Base-by-base conservation (phyloP, 1,284 basidiomycete genomes). In the Pseudozyma flocculosa region DNA sequence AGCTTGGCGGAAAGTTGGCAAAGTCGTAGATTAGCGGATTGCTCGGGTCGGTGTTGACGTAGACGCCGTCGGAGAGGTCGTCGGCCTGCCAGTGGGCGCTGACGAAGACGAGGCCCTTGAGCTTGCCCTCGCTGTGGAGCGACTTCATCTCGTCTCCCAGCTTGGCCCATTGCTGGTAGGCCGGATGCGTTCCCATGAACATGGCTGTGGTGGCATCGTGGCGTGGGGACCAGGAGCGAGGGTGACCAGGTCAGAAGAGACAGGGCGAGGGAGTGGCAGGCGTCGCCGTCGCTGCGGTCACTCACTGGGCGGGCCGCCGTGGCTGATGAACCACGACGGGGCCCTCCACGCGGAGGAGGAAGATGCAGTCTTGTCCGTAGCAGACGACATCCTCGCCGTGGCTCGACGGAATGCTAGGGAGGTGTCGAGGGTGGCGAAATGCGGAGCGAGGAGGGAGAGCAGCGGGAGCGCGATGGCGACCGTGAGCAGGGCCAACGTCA, bases 61-160 rank as follows among this genome's bases (percentile, higher is more conserved):
- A 65, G 19, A 65, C 62, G 13, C 62, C 62, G 14, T 54, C 34
- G 21, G 22, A 15, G 14, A 61, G 48, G 42, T 78, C 76, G 60
- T 82, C 81, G 2, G 68, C 60, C 41, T 73, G 65, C 81, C 81
- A 82, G 60, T 82, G 81, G 1, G 81, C 81, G 5, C 78, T 79
- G 39, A 82, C 73, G 42, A 80, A 74, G 23, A 81, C 72, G 8
- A 82, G 66, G 1, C 79, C 81, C 39, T 73, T 77, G 11, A 77
- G 73, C n/a, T 54, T 38, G n/a, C 58, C 62, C 21, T 74, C 64
- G 10, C 49, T 19, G 34, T 61, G 54, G 4, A 56, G 53, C 3
- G 19, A n/a, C 10, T 49, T 49, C 32, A 82, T 68, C 13, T 69
- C 43, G 29, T 68, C 52, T 5, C 80, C 81, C 45, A 78, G 71